phyloP scores from a whole-genome alignment of 306 rosid genomes.

The Vigna angularis region DNA sequence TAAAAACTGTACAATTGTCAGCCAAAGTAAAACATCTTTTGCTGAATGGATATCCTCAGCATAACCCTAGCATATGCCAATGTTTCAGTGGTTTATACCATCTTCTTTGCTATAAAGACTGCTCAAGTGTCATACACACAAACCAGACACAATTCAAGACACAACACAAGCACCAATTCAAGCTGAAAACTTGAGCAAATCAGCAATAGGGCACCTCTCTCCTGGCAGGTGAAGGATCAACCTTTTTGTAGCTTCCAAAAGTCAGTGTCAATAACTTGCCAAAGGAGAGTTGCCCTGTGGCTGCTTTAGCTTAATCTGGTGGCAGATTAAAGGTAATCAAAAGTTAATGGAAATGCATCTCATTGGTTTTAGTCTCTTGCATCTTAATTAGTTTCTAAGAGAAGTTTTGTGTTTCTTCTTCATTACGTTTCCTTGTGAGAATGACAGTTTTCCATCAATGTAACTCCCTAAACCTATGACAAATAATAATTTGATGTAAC shows the following conservation, averaged over 20 bases:
- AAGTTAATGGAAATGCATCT: conserved; percentile 24
- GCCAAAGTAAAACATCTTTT: background rate
- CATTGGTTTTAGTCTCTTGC: conserved; percentile 17
- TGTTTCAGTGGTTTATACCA: conserved; percentile 43
- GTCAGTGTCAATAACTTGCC: conserved; percentile 46
- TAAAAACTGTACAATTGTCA: conserved; percentile 23
- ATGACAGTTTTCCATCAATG: conserved; percentile 10
- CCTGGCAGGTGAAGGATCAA: conserved; percentile 48
- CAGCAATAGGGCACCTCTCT: conserved; percentile 56
- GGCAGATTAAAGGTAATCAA: background rate
- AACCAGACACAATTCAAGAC: conserved; percentile 25
- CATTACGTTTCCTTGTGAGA: background rate
- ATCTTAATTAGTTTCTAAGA: background rate
- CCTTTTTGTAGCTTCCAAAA: background rate
- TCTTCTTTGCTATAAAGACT: conserved; percentile 24
- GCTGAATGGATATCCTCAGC: conserved; percentile 39
- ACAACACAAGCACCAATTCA: conserved; percentile 11
- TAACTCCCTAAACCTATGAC: too few relatives aligned
- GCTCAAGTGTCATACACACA: conserved; percentile 8
- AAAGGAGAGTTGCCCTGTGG: conserved; percentile 70
- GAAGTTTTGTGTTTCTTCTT: background rate
- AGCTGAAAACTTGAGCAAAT: conserved; percentile 42
- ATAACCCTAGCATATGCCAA: conserved; percentile 49
- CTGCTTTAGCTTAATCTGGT: conserved; percentile 53
- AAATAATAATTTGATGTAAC: background rate